These are phyloP conservation scores for Nemania bipapillata DNA, from an alignment of 2,329 filamentous ascomycete genomes.

Conservation along the genomic window DNA sequence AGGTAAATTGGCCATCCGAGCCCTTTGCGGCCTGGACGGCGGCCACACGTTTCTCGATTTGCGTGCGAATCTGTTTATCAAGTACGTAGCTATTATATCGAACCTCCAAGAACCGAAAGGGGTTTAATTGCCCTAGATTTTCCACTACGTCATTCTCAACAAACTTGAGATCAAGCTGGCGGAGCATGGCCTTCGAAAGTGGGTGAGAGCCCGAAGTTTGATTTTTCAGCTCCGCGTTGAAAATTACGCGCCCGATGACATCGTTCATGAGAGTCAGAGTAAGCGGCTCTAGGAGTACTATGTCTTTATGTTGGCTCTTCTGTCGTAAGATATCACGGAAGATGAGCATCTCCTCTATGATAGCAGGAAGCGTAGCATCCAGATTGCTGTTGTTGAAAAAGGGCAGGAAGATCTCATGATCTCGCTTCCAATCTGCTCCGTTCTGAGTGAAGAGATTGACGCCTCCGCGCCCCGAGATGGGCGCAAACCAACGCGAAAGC, in stretches of 20 bases:
- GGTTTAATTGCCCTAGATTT: slow-evolving; percentile 48
- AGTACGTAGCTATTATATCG: slow-evolving; percentile 52
- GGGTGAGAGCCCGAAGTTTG: slow-evolving; percentile 49
- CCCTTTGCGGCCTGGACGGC: slow-evolving; percentile 42
- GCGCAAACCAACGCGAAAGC: slow-evolving; percentile 49
- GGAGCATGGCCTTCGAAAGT: slow-evolving; percentile 49
- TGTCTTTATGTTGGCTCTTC: slow-evolving; percentile 34
- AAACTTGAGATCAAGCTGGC: slow-evolving; percentile 47
- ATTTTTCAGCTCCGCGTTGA: slow-evolving; percentile 50
- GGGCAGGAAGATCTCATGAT: slow-evolving; percentile 48
- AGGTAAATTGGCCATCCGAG: slow-evolving; percentile 38
- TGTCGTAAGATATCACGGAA: slow-evolving; percentile 46
- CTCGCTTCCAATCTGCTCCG: slow-evolving; percentile 48
- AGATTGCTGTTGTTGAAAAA: slow-evolving; percentile 52
- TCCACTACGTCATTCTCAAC: slow-evolving; percentile 44
- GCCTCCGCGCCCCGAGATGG: slow-evolving; percentile 48
- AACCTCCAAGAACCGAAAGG: slow-evolving; percentile 44
- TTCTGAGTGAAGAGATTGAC: slow-evolving; percentile 51
- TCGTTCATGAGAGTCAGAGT: slow-evolving; percentile 51
- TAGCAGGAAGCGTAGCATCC: slow-evolving; percentile 46
- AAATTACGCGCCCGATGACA: slow-evolving; percentile 49
- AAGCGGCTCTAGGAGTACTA: slow-evolving; percentile 46
- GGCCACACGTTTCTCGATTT: slow-evolving; percentile 45
- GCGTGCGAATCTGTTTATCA: slow-evolving; percentile 46
- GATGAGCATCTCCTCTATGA: slow-evolving; percentile 48